Evolutionary conservation across 73 alveolate genomes (phyloP), one percentile per base, ranked within the genome.

Genomic region (Paramecium biaurelia): DNA sequence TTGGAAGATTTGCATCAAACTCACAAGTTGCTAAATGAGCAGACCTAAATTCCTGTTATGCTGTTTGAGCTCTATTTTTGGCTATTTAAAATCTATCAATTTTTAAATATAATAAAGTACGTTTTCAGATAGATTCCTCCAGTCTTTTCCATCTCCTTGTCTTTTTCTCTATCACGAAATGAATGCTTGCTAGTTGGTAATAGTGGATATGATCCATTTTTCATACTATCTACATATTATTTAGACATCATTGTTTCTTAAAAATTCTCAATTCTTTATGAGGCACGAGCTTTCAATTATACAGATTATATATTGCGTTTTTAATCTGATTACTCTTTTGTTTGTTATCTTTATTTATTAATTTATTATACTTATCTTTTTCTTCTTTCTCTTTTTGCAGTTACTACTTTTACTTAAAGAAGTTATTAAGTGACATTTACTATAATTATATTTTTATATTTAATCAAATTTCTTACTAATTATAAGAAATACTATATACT

Each of bases 351-450:
- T 38, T 15, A 38, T 38, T 38, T 38, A 38, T 38, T 38, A 38
- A 7, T 18, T 24, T 47, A 43, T 43, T 20, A 79, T 45, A 79
- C 90, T 63, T 79, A 24, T 41, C 70, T 12, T 38, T 20, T 34
- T 79, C 90, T 23, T 23, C 90, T 26, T 79, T 63, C 18, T 79
- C 56, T 45, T 79, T 18, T 63, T 45, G 28, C 23, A 37, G 8
- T 79, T 30, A 43, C 43, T 79, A 45, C 56, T 79, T 79, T 30
- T 79, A 63, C 90, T 79, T 79, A 45, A 79, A 79, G 45, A 43
- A 79, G 90, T 79, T 79, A 79, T 79, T 79, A 26, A 79, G 72
- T 42, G 90, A 79, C 90, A 79, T 79, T 38, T 79, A 72, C 68
- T 53, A 20, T 53, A 53, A 53, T 53, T 53, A 53, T 53, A 53